A percentile compares a stretch with the other conserved stretches of the same genome.
Evolutionary conservation across 345 rosid species (phyloP).

Genomic region (Corchorus olitorius): DNA sequence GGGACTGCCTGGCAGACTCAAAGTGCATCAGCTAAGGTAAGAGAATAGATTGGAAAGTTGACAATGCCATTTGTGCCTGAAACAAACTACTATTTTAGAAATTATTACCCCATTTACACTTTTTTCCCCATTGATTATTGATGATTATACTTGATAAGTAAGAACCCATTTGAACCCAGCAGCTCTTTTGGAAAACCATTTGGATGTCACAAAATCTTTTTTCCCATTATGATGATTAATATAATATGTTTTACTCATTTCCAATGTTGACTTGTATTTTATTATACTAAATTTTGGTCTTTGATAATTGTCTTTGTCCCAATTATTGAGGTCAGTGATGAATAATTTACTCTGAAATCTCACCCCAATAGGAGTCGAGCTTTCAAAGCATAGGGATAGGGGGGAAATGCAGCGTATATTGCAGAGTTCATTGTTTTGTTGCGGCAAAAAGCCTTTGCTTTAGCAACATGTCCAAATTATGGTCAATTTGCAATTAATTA

Average conservation of each 20-base stretch:
- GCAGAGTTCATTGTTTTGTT: constrained; percentile 18
- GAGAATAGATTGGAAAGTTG: constrained; percentile 18
- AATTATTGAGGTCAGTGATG: constrained; percentile 48
- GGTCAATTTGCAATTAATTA: background rate
- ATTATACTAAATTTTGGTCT: background rate
- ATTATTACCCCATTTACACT: constrained; percentile 38
- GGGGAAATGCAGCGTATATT: background rate
- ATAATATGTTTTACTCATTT: background rate
- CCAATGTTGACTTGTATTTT: constrained; percentile 27
- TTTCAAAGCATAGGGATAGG: constrained; percentile 10
- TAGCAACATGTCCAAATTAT: background rate
- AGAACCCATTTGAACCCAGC: constrained; percentile 26
- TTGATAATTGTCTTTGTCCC: constrained; percentile 51
- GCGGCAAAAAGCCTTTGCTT: constrained; percentile 4
- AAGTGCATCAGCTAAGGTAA: constrained; percentile 2
- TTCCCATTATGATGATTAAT: background rate
- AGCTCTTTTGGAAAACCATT: constrained; percentile 23
- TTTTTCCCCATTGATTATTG: background rate
- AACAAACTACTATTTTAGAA: constrained; percentile 30
- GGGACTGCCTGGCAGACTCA: constrained; percentile 8
- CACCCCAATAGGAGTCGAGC: constrained; percentile 10
- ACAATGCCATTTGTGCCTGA: constrained; percentile 26
- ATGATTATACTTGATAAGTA: constrained; percentile 12
- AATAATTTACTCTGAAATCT: constrained; percentile 33
- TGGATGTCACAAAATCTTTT: constrained; percentile 13